Conservation (phyloP, 1,284 basidiomycete species). For the Irpex sp. region DNA sequence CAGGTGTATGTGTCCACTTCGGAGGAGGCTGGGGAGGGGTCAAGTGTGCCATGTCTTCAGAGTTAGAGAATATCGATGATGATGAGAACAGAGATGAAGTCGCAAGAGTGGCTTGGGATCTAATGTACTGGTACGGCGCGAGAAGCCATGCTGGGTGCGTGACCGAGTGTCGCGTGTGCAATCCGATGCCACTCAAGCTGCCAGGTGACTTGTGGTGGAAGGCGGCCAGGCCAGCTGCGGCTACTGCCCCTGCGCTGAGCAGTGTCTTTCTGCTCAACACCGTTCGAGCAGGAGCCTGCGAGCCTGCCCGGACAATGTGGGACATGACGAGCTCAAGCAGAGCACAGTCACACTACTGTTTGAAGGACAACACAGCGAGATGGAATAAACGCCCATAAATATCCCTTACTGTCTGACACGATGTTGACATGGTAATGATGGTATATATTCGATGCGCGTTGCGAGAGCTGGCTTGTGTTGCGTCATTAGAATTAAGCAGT, state of each 20-base stretch:
- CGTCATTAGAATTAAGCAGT: too few relatives aligned
- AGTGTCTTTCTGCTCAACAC: constrained; percentile 15
- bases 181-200: constrained; percentile 3
- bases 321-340: constrained; percentile 3
- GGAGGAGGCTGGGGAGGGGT: constrained; percentile 67
- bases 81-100: constrained; percentile 7
- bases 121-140: constrained; percentile 6
- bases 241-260: constrained; percentile 19
- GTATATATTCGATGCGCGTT: too few relatives aligned
- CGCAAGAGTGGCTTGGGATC: constrained; percentile 17
- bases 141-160: constrained; percentile 15
- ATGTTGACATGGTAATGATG: neutral
- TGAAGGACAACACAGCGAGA: neutral
- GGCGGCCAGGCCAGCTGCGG: constrained; percentile 17
- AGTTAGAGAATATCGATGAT: constrained; percentile 12
- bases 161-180: constrained; percentile 18
- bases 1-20: constrained; percentile 65
- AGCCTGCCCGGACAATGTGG: constrained; percentile 16
- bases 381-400: neutral
- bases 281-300: constrained; percentile 15
- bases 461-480: neutral
- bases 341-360: neutral
- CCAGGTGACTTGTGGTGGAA: constrained; percentile 10
- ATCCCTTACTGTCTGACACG: neutral
- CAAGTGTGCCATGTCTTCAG: constrained; percentile 41